A percentile compares a stretch with the other conserved stretches of the same genome.
phyloP scores from a whole-genome alignment of 2,329 filamentous ascomycete genomes.

The Venturia aucupariae region DNA sequence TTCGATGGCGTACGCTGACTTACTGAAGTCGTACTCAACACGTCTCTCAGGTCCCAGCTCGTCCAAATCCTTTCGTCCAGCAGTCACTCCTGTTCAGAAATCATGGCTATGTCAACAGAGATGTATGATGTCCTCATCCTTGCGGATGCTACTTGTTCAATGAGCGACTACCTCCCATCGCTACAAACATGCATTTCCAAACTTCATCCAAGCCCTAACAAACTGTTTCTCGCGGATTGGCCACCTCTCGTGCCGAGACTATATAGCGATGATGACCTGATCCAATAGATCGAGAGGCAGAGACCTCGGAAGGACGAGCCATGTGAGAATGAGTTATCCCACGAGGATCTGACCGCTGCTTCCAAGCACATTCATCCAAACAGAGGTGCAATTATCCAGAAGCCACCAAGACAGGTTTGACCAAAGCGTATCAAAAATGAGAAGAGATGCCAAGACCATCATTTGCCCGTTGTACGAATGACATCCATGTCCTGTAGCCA shows the following conservation, averaged over 20 bases:
- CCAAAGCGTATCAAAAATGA: too few relatives aligned
- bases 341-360: too few relatives aligned
- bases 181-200: conserved; percentile 24
- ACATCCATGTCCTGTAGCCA: too few relatives aligned
- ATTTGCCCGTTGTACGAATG: too few relatives aligned
- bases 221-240: conserved; percentile 40
- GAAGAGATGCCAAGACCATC: too few relatives aligned
- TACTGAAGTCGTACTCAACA: not conserved
- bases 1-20: not conserved
- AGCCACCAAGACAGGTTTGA: too few relatives aligned
- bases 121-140: conserved; percentile 39
- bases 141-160: conserved; percentile 40
- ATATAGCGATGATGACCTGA: too few relatives aligned
- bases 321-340: too few relatives aligned
- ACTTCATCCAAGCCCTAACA: conserved; percentile 38
- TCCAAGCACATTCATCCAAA: too few relatives aligned
- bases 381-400: too few relatives aligned
- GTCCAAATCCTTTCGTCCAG: not conserved
- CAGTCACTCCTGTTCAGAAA: not conserved
- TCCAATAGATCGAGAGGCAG: too few relatives aligned
- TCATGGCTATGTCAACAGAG: not conserved
- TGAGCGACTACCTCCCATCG: conserved; percentile 35
- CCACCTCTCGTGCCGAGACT: conserved; percentile 35
- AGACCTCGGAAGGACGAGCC: too few relatives aligned
- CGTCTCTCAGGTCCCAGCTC: not conserved